Conservation (phyloP, 208 protist genomes). For the Trypanosomatidae sp. region DNA sequence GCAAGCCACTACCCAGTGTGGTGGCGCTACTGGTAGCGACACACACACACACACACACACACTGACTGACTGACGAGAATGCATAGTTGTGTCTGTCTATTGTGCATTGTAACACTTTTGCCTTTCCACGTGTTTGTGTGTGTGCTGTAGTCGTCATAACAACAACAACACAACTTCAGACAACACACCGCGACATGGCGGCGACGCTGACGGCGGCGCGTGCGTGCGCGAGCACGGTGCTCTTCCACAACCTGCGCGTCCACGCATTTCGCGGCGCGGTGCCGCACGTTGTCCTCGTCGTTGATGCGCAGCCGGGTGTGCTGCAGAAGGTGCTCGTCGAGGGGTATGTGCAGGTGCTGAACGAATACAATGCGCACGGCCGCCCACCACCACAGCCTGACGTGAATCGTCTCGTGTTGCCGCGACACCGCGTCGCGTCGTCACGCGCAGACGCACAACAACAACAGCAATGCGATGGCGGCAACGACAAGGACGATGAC, state of each 20-base stretch:
- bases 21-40: conserved; percentile 63
- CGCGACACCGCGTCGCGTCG: background rate
- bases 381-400: background rate
- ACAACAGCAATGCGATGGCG: conserved; percentile 2
- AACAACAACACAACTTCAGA: background rate
- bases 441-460: conserved; percentile 1
- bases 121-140: background rate
- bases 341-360: conserved; percentile 56
- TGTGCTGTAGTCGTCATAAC: no score
- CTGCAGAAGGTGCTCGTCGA: conserved; percentile 61
- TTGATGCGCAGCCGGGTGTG: conserved; percentile 43
- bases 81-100: background rate
- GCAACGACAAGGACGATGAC: no score
- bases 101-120: background rate
- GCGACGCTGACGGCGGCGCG: conserved; percentile 39
- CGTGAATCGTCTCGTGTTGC: background rate
- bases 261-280: conserved; percentile 47
- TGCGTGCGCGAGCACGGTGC: conserved; percentile 43
- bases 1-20: conserved; percentile 56
- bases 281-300: conserved; percentile 67
- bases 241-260: conserved; percentile 61
- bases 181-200: conserved; percentile 1
- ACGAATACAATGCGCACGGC: conserved; percentile 21
- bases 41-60: background rate
- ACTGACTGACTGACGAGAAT: background rate